Conservation (phyloP, 2,329 filamentous ascomycete genomes). For the Drechslerella dactyloides region DNA sequence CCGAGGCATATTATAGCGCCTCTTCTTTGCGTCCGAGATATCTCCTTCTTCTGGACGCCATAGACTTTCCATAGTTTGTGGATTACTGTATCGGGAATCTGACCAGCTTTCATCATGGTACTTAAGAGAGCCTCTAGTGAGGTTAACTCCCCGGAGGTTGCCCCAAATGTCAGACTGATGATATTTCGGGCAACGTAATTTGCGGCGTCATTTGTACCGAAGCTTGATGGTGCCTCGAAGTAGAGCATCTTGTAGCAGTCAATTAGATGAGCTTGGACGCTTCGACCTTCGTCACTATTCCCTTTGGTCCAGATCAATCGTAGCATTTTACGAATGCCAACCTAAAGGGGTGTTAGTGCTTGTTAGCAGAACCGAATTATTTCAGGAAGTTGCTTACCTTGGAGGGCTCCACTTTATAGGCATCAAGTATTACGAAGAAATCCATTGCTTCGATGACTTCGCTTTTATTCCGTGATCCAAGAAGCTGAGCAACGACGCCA, state of each 20-base stretch:
- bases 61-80: slow-evolving; percentile 98
- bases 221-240: slow-evolving; percentile 90
- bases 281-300: slow-evolving; percentile 98
- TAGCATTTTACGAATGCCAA: slow-evolving; percentile 93
- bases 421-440: slow-evolving; percentile 93
- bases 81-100: slow-evolving; percentile 83
- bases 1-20: slow-evolving; percentile 95
- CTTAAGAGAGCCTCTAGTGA: slow-evolving; percentile 92
- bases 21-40: slow-evolving; percentile 85
- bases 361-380: no score
- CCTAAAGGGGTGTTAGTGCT: slow-evolving; percentile 52
- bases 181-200: slow-evolving; percentile 98
- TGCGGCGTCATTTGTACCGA: slow-evolving; percentile 85
- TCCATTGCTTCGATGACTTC: slow-evolving; percentile 99
- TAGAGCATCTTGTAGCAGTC: slow-evolving; percentile 96
- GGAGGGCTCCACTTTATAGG: slow-evolving; percentile 93
- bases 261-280: slow-evolving; percentile 93
- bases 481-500: slow-evolving; percentile 78
- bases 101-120: slow-evolving; percentile 95
- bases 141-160: slow-evolving; percentile 84
- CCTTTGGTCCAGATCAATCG: slow-evolving; percentile 99
- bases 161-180: slow-evolving; percentile 97
- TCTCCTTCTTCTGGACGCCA: slow-evolving; percentile 88
- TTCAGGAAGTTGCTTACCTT: slow-evolving; percentile 62
- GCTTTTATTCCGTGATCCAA: slow-evolving; percentile 95